phyloP scores from a whole-genome alignment of 139 green algal species.

The Chlorella sp. region DNA sequence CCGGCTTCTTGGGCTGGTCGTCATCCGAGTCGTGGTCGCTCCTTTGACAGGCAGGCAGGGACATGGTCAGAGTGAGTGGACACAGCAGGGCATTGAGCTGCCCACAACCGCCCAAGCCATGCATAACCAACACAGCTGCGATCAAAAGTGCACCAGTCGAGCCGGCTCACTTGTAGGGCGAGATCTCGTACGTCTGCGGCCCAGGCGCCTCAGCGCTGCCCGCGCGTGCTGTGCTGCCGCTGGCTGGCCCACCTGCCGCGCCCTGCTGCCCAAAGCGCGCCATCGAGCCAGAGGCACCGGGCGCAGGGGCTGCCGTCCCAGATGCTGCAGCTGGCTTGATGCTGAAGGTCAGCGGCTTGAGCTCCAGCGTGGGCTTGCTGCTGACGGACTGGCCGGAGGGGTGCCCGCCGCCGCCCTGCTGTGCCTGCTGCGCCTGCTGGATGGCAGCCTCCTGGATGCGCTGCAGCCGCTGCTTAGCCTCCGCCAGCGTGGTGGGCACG shows the following conservation, averaged over 20 bases:
- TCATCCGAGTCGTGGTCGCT: conserved; percentile 66
- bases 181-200: conserved; percentile 78
- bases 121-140: no score
- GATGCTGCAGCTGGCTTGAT: background rate
- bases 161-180: conserved; percentile 75
- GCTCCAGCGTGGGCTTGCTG: conserved; percentile 18
- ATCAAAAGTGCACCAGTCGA: no score
- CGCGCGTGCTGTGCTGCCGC: background rate
- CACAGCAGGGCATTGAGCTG: no score
- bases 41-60: background rate
- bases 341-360: conserved; percentile 11
- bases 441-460: conserved; percentile 40
- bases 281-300: background rate
- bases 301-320: background rate
- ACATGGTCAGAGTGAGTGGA: background rate
- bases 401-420: conserved; percentile 3
- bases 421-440: conserved; percentile 8
- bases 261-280: background rate
- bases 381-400: background rate
- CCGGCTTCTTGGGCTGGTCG: conserved; percentile 65
- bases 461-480: conserved; percentile 45
- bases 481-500: conserved; percentile 26
- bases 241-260: background rate
- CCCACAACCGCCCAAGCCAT: no score
- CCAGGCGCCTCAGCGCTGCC: background rate